Percentiles rank a stretch among this genome's conserved stretches.
These are phyloP conservation scores for Solanum hybrid DNA, from an alignment of 305 asterid species.

Conservation along the genomic window DNA sequence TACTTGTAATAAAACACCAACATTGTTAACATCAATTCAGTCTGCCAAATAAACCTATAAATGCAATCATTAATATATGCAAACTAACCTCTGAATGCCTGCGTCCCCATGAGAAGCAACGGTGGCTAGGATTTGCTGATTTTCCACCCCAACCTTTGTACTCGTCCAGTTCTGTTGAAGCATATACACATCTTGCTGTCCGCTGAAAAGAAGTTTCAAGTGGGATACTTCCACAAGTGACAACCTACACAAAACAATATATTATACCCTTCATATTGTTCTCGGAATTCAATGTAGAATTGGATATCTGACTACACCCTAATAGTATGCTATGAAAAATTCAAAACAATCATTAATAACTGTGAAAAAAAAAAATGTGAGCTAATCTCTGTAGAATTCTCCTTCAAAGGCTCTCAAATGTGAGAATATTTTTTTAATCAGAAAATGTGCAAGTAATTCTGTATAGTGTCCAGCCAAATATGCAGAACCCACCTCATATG, in stretches of 20 bases:
- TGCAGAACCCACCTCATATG: neutral
- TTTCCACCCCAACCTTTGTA: constrained; percentile 61
- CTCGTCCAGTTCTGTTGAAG: constrained; percentile 59
- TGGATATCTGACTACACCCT: neutral
- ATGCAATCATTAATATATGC: neutral
- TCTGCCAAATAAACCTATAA: neutral
- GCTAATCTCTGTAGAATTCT: neutral
- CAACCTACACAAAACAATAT: constrained; percentile 36
- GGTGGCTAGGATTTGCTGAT: constrained; percentile 45
- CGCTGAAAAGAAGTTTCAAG: constrained; percentile 68
- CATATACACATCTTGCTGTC: constrained; percentile 60
- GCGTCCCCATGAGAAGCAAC: constrained; percentile 66
- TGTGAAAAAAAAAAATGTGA: neutral
- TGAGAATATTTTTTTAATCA: neutral
- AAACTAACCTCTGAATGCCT: constrained; percentile 67
- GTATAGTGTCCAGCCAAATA: neutral
- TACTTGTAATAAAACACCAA: neutral
- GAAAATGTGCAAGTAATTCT: neutral
- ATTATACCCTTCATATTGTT: neutral
- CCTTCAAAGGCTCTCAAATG: neutral
- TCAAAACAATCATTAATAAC: neutral
- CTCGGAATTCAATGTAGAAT: neutral
- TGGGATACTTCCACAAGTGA: constrained; percentile 77
- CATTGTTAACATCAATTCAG: neutral
- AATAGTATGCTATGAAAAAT: neutral